Conservation (phyloP, 2,329 filamentous ascomycete genomes). For the Tolypocladium nubicola region DNA sequence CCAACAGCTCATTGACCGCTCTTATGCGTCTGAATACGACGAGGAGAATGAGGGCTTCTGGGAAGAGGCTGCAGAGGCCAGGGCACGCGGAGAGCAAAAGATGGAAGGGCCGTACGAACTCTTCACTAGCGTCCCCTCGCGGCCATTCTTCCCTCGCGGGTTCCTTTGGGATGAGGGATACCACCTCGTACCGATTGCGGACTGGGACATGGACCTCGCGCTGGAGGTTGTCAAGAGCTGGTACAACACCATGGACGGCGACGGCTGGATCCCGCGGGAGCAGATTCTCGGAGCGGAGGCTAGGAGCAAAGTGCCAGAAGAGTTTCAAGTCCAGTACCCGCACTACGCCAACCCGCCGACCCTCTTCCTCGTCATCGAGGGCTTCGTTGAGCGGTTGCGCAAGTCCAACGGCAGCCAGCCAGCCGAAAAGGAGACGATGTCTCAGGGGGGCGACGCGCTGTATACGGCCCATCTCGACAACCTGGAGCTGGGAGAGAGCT, state of each 20-base stretch:
- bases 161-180: slow-evolving; percentile 99
- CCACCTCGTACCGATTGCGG: slow-evolving; percentile 79
- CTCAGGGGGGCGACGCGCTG: slow-evolving; percentile 32
- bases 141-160: slow-evolving; percentile 91
- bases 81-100: slow-evolving; percentile 55
- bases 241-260: slow-evolving; percentile 92
- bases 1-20: slow-evolving; percentile 78
- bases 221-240: slow-evolving; percentile 86
- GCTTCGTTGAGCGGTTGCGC: slow-evolving; percentile 70
- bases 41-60: slow-evolving; percentile 94
- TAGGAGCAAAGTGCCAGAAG: slow-evolving; percentile 82
- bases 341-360: slow-evolving; percentile 97
- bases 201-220: slow-evolving; percentile 88
- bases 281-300: slow-evolving; percentile 90
- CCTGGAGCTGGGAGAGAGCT: slow-evolving; percentile 55
- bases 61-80: slow-evolving; percentile 78
- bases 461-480: slow-evolving; percentile 59
- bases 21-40: slow-evolving; percentile 84
- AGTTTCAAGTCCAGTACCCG: slow-evolving; percentile 93
- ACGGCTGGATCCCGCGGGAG: slow-evolving; percentile 95
- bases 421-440: slow-evolving; percentile 31
- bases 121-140: slow-evolving; percentile 82
- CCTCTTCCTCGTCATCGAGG: slow-evolving; percentile 78
- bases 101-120: slow-evolving; percentile 78
- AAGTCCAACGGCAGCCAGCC: slow-evolving; percentile 37